A percentile compares a stretch with the other conserved stretches of the same genome.
These are phyloP conservation scores for Artemisia tridentata DNA, from an alignment of 129 eudicot genomes.

Conservation along the genomic window DNA sequence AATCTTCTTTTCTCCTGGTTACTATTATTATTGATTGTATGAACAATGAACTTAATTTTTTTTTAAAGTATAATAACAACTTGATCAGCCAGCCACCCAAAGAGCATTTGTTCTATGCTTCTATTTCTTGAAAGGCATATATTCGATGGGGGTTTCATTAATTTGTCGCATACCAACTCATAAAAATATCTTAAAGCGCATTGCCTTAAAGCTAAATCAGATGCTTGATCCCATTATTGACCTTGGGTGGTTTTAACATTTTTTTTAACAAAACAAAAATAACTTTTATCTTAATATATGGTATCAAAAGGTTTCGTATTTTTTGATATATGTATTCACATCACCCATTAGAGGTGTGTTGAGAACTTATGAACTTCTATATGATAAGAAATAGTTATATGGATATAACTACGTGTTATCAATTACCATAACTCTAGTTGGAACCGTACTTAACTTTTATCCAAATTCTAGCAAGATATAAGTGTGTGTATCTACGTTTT, in stretches of 20 bases:
- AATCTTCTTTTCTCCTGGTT: too few relatives aligned
- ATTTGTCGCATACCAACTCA: background rate
- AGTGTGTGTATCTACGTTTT: background rate
- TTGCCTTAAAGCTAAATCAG: background rate
- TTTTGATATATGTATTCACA: background rate
- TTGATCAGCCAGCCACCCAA: too few relatives aligned
- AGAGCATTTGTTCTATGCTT: background rate
- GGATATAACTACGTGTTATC: background rate
- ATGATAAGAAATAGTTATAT: too few relatives aligned
- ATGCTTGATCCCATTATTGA: constrained; percentile 3
- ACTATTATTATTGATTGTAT: too few relatives aligned
- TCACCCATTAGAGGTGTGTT: background rate
- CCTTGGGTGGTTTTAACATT: background rate
- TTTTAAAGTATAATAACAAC: too few relatives aligned
- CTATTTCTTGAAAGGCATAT: too few relatives aligned
- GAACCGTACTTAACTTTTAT: background rate
- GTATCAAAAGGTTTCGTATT: background rate
- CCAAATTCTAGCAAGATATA: background rate
- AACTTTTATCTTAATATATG: background rate
- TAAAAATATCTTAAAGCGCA: background rate
- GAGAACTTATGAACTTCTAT: background rate
- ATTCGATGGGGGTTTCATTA: too few relatives aligned
- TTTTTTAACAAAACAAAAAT: background rate
- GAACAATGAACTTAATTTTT: background rate
- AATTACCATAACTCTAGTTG: background rate